These are phyloP conservation scores for Chaetomium fimeti DNA, from an alignment of 495 filamentous ascomycete species.

Conservation along the genomic window DNA sequence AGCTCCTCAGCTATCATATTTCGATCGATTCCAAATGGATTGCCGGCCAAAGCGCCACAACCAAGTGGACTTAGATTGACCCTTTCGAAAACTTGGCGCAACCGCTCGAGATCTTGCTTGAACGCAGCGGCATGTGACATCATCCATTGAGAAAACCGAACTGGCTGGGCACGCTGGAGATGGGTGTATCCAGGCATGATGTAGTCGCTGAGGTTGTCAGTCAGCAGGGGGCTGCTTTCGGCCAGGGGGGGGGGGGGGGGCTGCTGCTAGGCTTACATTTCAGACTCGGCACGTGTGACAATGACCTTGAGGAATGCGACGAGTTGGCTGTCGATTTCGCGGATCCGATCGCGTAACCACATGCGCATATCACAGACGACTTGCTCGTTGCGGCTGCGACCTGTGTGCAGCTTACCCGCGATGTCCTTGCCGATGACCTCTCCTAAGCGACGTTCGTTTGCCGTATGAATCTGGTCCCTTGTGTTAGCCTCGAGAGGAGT, in stretches of 20 bases:
- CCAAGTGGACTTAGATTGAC: constrained; percentile 81
- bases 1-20: constrained; percentile 84
- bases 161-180: constrained; percentile 85
- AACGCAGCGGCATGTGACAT: constrained; percentile 77
- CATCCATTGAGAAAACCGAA: constrained; percentile 87
- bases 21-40: constrained; percentile 88
- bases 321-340: constrained; percentile 59
- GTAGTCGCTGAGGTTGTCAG: no score
- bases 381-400: constrained; percentile 90
- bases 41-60: constrained; percentile 85
- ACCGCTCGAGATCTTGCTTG: constrained; percentile 71
- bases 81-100: constrained; percentile 69
- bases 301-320: constrained; percentile 47
- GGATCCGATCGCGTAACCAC: constrained; percentile 81
- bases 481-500: no score
- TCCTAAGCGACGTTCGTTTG: constrained; percentile 85
- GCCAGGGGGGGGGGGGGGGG: no score
- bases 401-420: constrained; percentile 91
- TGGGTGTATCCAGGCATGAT: constrained; percentile 81
- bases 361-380: constrained; percentile 90
- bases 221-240: no score
- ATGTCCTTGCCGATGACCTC: constrained; percentile 80
- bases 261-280: no score
- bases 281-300: no score
- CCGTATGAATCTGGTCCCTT: constrained; percentile 59